Percentiles rank a stretch among this genome's conserved stretches.
Conservation (phyloP, 129 eudicot species). For the Flaveria sonorensis region DNA sequence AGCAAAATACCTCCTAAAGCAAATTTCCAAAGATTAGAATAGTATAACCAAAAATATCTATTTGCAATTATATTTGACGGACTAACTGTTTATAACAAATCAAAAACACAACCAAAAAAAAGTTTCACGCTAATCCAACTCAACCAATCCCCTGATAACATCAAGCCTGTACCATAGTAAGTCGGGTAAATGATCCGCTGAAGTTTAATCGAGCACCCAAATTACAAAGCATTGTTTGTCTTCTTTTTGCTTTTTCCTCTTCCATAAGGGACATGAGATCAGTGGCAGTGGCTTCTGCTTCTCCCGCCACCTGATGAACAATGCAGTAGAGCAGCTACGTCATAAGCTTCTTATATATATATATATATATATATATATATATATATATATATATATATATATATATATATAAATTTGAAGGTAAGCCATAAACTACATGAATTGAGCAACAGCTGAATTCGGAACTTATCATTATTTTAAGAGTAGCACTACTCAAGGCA, state of each 20-base stretch:
- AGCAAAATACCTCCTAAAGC: neutral
- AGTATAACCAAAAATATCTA: neutral
- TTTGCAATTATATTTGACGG: neutral
- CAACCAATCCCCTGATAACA: conserved; percentile 11
- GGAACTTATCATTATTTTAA: neutral
- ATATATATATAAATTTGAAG: neutral
- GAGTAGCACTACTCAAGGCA: conserved; percentile 15
- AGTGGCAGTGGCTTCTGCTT: conserved; percentile 52
- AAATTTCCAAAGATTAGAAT: neutral
- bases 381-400: neutral
- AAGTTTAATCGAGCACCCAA: conserved; percentile 57
- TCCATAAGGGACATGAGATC: conserved; percentile 73
- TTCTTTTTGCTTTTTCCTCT: conserved; percentile 81
- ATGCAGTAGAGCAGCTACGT: conserved; percentile 19
- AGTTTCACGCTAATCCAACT: neutral
- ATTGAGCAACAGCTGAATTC: neutral
- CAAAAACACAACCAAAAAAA: neutral
- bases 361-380: neutral
- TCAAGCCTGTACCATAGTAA: conserved; percentile 69
- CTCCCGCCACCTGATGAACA: conserved; percentile 57
- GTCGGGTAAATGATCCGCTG: conserved; percentile 76
- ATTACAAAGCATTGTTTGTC: conserved; percentile 52
- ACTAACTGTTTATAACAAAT: neutral
- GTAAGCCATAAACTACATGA: neutral
- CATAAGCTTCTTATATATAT: neutral